Conservation (phyloP, 805 yeast genomes). For the Kazachstania psychrophila region DNA sequence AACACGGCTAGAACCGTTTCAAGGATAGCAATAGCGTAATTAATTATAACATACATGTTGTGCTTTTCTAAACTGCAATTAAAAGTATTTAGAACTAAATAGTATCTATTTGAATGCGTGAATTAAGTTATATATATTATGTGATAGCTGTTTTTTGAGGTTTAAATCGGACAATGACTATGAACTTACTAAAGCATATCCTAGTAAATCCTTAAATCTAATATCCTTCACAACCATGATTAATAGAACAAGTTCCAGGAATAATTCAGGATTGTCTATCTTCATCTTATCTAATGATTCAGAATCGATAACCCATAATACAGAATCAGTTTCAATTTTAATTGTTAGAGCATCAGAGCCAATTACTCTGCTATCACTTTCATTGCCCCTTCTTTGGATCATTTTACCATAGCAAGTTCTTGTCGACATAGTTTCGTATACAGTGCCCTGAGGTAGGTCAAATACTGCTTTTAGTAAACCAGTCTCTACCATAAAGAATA, state of each 20-base stretch:
- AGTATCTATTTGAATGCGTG: no score
- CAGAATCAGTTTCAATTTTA: slow-evolving; percentile 50
- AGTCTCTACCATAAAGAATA: slow-evolving; percentile 49
- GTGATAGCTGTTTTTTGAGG: no score
- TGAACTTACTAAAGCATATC: slow-evolving; percentile 61
- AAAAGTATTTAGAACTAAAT: no score
- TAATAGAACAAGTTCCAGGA: slow-evolving; percentile 54
- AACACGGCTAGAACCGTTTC: no score
- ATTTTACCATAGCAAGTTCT: slow-evolving; percentile 47
- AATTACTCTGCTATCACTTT: not conserved
- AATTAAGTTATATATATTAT: no score
- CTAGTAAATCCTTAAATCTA: slow-evolving; percentile 65
- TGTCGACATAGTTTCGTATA: slow-evolving; percentile 42
- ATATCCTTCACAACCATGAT: slow-evolving; percentile 56
- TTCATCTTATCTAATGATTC: slow-evolving; percentile 39
- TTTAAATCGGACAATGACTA: no score
- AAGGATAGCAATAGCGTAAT: no score
- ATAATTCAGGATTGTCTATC: slow-evolving; percentile 42
- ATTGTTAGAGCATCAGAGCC: slow-evolving; percentile 36
- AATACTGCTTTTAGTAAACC: slow-evolving; percentile 46
- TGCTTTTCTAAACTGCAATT: no score
- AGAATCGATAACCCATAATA: slow-evolving; percentile 58
- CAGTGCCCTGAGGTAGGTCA: slow-evolving; percentile 35
- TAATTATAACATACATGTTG: no score
- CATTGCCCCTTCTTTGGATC: slow-evolving; percentile 8